Evolutionary conservation across 805 yeast genomes (phyloP).

Genomic region (Suhomyces sp.): DNA sequence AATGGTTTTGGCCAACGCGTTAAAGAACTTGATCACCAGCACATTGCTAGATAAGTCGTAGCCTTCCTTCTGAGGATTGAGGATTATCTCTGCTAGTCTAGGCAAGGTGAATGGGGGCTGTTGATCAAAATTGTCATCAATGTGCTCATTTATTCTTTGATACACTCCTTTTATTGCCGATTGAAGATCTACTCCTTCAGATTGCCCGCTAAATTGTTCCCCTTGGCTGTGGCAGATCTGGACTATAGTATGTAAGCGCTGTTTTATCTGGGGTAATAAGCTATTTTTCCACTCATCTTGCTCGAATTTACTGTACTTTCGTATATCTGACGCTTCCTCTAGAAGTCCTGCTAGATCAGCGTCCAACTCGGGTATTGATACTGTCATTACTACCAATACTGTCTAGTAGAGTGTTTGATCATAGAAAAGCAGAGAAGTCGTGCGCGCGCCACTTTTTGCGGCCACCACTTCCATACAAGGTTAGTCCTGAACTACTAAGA

Average conservation of each 20-base stretch:
- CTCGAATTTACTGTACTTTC: neutral
- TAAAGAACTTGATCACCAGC: conserved; percentile 41
- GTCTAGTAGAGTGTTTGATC: neutral
- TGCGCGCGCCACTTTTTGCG: neutral
- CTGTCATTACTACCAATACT: neutral
- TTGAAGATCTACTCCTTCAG: conserved; percentile 10
- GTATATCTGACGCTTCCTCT: neutral
- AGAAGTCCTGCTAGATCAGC: neutral
- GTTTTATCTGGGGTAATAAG: conserved; percentile 10
- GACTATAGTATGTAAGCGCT: conserved; percentile 6
- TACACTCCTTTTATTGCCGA: neutral
- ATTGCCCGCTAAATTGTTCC: conserved; percentile 4
- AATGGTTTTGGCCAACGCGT: conserved; percentile 36
- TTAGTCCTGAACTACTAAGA: neutral
- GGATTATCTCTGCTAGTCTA: conserved; percentile 45
- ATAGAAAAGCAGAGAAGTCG: neutral
- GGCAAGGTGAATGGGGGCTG: conserved; percentile 48
- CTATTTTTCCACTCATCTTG: conserved; percentile 6
- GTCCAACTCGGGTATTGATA: neutral
- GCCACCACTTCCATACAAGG: neutral
- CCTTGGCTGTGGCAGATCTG: conserved; percentile 2
- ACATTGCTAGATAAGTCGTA: conserved; percentile 27
- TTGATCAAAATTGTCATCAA: conserved; percentile 22
- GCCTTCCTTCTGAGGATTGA: conserved; percentile 35
- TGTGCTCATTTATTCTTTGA: conserved; percentile 35